A percentile compares a stretch with the other conserved stretches of the same genome.
Evolutionary conservation across 2,329 filamentous ascomycete genomes (phyloP).

Genomic region (Zasmidium citrigriseum): DNA sequence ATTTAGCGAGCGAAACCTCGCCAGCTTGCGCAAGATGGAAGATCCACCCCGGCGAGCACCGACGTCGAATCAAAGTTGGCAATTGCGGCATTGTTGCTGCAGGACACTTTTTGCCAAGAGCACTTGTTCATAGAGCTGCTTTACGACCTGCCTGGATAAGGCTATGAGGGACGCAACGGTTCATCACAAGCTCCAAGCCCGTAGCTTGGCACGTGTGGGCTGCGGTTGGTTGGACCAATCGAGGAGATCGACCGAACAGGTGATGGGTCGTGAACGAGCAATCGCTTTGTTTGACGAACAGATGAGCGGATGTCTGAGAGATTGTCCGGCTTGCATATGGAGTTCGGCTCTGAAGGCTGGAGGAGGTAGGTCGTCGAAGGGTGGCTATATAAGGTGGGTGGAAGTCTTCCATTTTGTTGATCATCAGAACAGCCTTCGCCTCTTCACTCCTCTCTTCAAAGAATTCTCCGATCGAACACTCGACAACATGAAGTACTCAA

Average conservation of each 20-base stretch:
- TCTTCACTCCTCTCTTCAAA: not conserved
- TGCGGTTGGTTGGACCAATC: not conserved
- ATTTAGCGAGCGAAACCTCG: not conserved
- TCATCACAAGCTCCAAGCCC: not conserved
- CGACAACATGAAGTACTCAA: slow-evolving; percentile 6
- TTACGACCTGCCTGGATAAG: not conserved
- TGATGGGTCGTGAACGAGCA: not conserved
- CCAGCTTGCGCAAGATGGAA: not conserved
- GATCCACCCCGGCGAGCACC: not conserved
- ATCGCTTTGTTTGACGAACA: too few relatives aligned
- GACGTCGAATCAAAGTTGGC: not conserved
- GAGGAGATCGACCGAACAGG: not conserved
- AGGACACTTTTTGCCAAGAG: not conserved
- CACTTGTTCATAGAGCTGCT: not conserved
- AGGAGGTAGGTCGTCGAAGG: not conserved
- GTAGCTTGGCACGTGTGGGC: not conserved
- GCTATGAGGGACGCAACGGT: not conserved
- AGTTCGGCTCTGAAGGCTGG: not conserved
- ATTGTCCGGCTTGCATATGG: too few relatives aligned
- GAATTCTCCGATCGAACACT: not conserved
- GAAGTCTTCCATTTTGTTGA: not conserved
- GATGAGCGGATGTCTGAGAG: too few relatives aligned
- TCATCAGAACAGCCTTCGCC: not conserved
- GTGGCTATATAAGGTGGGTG: slow-evolving; percentile 1
- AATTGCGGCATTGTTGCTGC: not conserved